Percentiles rank a stretch among this genome's conserved stretches.
Evolutionary conservation across 345 rosid genomes (phyloP).

Genomic region (Rhizophora apiculata): DNA sequence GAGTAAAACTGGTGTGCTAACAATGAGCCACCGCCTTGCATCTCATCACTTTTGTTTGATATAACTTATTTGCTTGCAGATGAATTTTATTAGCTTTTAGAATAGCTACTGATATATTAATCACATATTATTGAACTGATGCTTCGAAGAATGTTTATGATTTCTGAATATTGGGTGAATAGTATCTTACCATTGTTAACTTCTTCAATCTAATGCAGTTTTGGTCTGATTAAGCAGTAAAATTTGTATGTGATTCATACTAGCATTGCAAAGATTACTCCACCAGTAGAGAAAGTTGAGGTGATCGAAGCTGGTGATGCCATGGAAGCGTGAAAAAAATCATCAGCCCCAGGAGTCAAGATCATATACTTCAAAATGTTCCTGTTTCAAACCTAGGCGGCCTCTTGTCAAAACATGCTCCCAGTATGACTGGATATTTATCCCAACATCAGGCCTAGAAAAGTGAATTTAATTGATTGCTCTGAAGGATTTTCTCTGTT

Average conservation of each 20-base stretch:
- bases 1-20: not conserved
- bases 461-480: not conserved
- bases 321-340: conserved; percentile 59
- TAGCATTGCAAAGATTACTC: conserved; percentile 41
- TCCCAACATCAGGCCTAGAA: not conserved
- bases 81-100: too few species aligned
- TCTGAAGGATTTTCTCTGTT: not conserved
- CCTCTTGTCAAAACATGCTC: not conserved
- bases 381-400: not conserved
- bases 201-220: too few species aligned
- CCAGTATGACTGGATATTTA: not conserved
- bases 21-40: not conserved
- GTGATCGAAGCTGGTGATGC: conserved; percentile 61
- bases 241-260: not conserved
- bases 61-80: too few species aligned
- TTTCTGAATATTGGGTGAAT: too few species aligned
- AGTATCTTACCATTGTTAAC: too few species aligned
- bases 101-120: too few species aligned
- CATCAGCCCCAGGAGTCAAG: not conserved
- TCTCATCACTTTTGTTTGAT: not conserved
- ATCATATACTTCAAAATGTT: not conserved
- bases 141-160: too few species aligned
- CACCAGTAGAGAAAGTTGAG: conserved; percentile 51
- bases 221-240: not conserved
- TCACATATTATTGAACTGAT: too few species aligned